These are phyloP conservation scores for Ganoderma meredithae DNA, from an alignment of 1,284 basidiomycete species.

Conservation along the genomic window DNA sequence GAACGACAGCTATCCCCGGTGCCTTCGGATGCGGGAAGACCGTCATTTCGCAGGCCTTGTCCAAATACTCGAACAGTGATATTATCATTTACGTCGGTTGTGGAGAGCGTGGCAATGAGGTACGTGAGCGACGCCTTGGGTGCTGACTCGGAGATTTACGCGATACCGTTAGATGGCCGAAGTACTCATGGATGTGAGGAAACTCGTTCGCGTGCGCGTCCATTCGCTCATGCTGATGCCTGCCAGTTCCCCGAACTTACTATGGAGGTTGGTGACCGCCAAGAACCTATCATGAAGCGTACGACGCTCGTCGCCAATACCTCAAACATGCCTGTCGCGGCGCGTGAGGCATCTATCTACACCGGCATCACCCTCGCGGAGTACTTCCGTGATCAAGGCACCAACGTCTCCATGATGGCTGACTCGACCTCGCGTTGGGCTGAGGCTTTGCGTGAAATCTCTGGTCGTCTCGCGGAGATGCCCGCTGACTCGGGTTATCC, in stretches of 20 bases:
- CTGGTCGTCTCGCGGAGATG: slow-evolving; percentile 99
- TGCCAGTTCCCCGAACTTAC: slow-evolving; percentile 92
- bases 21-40: slow-evolving; percentile 99
- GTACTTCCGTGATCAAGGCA: slow-evolving; percentile 99
- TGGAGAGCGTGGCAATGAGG: slow-evolving; percentile 92
- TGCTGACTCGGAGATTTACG: not conserved
- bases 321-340: slow-evolving; percentile 99
- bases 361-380: slow-evolving; percentile 99
- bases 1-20: slow-evolving; percentile 98
- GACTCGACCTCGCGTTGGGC: slow-evolving; percentile 99
- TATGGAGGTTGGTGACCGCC: slow-evolving; percentile 89
- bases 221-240: slow-evolving; percentile 22
- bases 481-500: slow-evolving; percentile 99
- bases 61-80: slow-evolving; percentile 99
- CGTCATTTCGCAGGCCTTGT: slow-evolving; percentile 96
- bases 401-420: slow-evolving; percentile 99
- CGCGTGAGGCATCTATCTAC: slow-evolving; percentile 99
- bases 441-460: slow-evolving; percentile 98
- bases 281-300: slow-evolving; percentile 99
- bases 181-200: slow-evolving; percentile 88
- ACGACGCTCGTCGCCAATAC: slow-evolving; percentile 99
- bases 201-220: slow-evolving; percentile 10
- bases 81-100: slow-evolving; percentile 99
- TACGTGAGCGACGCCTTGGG: slow-evolving; percentile 40
- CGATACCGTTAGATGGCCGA: slow-evolving; percentile 86